Percentiles rank a stretch among this genome's conserved stretches.
phyloP scores from a whole-genome alignment of 129 eudicot genomes.

The Tanacetum coccineum region DNA sequence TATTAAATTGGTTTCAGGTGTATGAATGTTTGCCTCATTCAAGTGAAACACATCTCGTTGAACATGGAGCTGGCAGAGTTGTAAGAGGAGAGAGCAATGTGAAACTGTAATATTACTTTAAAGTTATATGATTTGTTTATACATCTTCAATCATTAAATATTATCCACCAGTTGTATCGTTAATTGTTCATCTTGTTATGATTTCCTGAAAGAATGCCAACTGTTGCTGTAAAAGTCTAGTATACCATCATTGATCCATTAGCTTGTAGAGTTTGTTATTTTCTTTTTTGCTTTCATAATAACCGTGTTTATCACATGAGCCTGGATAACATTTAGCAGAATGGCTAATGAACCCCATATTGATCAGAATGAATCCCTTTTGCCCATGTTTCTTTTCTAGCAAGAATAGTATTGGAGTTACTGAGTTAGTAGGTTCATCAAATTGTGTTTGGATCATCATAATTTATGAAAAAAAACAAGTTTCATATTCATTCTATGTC shows the following conservation, averaged over 20 bases:
- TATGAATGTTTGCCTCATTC: slow-evolving; percentile 24
- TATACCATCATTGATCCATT: not conserved
- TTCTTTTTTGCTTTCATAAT: too few species aligned
- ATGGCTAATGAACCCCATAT: too few species aligned
- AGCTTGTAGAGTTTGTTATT: not conserved
- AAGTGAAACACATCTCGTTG: not conserved
- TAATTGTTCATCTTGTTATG: slow-evolving; percentile 5
- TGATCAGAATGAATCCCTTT: too few species aligned
- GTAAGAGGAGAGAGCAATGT: slow-evolving; percentile 23
- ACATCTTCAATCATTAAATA: slow-evolving; percentile 23
- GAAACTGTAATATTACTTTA: slow-evolving; percentile 29
- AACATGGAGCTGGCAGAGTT: slow-evolving; percentile 15
- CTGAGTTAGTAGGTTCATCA: too few species aligned
- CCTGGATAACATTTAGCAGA: too few species aligned
- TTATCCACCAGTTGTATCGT: slow-evolving; percentile 7
- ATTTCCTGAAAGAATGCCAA: not conserved
- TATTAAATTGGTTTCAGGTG: slow-evolving; percentile 20
- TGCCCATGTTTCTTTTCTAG: not conserved
- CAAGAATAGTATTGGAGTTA: not conserved
- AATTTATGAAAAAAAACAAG: not conserved
- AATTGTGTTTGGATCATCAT: too few species aligned
- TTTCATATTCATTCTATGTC: not conserved
- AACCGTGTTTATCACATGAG: too few species aligned
- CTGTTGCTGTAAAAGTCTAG: not conserved
- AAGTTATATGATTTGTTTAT: slow-evolving; percentile 31